Conservation (phyloP, 2,329 filamentous ascomycete genomes). For the Claviceps paspali region DNA sequence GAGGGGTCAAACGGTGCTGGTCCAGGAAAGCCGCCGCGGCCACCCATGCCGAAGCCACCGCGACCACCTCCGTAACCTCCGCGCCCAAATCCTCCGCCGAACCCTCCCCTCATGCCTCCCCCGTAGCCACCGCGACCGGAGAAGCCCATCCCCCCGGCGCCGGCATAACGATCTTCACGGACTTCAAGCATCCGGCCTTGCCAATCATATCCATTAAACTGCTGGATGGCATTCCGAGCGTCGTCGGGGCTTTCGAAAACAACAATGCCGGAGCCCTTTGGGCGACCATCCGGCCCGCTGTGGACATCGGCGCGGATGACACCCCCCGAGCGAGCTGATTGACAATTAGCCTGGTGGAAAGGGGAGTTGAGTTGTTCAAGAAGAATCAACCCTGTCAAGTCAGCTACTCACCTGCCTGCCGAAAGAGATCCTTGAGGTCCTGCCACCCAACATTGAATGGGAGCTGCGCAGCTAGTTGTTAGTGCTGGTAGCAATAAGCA, state of each 20-base stretch:
- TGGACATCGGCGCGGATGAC: slow-evolving; percentile 95
- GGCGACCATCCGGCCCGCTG: slow-evolving; percentile 74
- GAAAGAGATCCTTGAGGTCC: slow-evolving; percentile 96
- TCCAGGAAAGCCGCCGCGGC: slow-evolving; percentile 23
- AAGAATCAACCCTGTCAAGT: too few species aligned
- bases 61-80: slow-evolving; percentile 35
- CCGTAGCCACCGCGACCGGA: slow-evolving; percentile 44
- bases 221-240: slow-evolving; percentile 86
- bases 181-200: slow-evolving; percentile 88
- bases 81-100: slow-evolving; percentile 37
- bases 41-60: slow-evolving; percentile 27
- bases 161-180: slow-evolving; percentile 87
- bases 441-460: slow-evolving; percentile 98
- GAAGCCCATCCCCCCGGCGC: slow-evolving; percentile 40
- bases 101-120: slow-evolving; percentile 42
- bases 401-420: slow-evolving; percentile 87
- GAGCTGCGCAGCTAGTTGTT: slow-evolving; percentile 45
- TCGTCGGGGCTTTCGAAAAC: slow-evolving; percentile 92
- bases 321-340: slow-evolving; percentile 45
- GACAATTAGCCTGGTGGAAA: not conserved
- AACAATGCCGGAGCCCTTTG: slow-evolving; percentile 94
- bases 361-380: not conserved
- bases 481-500: slow-evolving; percentile 2
- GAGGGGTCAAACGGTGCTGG: slow-evolving; percentile 35
- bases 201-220: slow-evolving; percentile 99